A percentile compares a stretch with the other conserved stretches of the same genome.
phyloP scores from a whole-genome alignment of 2,329 filamentous ascomycete genomes.

The Pyricularia sp. region DNA sequence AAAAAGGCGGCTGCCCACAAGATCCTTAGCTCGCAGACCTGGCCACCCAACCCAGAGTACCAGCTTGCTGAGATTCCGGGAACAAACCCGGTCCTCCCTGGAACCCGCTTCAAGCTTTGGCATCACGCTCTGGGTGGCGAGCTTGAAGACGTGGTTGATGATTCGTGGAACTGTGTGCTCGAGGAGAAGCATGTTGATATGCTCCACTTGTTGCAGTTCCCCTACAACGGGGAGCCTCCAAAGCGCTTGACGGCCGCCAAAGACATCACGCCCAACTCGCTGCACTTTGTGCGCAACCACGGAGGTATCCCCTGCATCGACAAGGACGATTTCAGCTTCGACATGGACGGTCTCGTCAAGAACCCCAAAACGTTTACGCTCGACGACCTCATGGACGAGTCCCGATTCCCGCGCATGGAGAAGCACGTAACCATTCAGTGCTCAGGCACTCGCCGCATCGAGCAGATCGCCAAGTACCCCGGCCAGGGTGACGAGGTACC shows the following conservation, averaged over 20 bases:
- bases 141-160: constrained; percentile 39
- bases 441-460: constrained; percentile 57
- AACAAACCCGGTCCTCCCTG: constrained; percentile 48
- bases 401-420: constrained; percentile 47
- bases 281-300: constrained; percentile 58
- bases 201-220: constrained; percentile 53
- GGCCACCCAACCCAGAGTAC: constrained; percentile 34
- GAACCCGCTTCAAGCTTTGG: constrained; percentile 48
- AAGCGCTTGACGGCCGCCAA: constrained; percentile 40
- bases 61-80: constrained; percentile 44
- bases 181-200: constrained; percentile 51
- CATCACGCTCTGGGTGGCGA: constrained; percentile 37
- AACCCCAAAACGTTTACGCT: constrained; percentile 47
- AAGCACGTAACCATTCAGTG: constrained; percentile 57
- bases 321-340: constrained; percentile 40
- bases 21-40: constrained; percentile 28
- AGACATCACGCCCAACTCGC: constrained; percentile 48
- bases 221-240: constrained; percentile 55
- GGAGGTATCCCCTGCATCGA: constrained; percentile 62
- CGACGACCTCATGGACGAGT: constrained; percentile 50
- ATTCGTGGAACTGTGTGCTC: constrained; percentile 46
- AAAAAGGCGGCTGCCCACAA: constrained; percentile 52
- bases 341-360: constrained; percentile 45
- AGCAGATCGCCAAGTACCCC: constrained; percentile 56
- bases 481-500: constrained; percentile 57